Evolutionary conservation across 768 basidiomycete genomes (phyloP).

Genomic region (Gyrodon lividus): DNA sequence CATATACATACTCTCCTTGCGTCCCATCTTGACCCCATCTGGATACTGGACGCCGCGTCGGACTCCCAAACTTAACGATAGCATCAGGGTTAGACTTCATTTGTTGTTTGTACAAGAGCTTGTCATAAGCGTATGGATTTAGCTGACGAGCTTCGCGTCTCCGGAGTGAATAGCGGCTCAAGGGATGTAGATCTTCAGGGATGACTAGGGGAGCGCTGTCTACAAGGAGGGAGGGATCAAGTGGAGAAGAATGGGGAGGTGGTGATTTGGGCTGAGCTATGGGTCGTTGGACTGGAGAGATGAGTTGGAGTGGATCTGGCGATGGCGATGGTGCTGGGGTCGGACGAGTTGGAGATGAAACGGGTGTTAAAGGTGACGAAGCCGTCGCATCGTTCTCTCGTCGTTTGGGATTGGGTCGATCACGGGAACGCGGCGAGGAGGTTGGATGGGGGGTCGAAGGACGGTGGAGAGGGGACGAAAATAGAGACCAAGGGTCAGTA

Average conservation of each 20-base stretch:
- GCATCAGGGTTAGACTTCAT: slow-evolving; percentile 63
- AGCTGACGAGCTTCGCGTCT: slow-evolving; percentile 53
- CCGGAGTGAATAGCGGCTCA: slow-evolving; percentile 54
- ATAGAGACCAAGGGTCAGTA: slow-evolving; percentile 9
- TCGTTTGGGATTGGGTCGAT: slow-evolving; percentile 2
- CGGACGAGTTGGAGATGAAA: slow-evolving; percentile 14
- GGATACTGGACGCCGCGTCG: slow-evolving; percentile 28
- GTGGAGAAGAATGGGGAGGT: neutral
- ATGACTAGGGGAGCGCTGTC: slow-evolving; percentile 2
- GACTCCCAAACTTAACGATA: slow-evolving; percentile 51
- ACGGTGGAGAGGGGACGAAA: slow-evolving; percentile 13
- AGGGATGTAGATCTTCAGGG: slow-evolving; percentile 17
- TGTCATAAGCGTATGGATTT: slow-evolving; percentile 61
- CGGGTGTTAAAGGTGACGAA: slow-evolving; percentile 25
- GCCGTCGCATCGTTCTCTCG: neutral
- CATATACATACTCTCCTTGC: slow-evolving; percentile 30
- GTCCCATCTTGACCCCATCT: slow-evolving; percentile 29
- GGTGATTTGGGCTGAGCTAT: neutral
- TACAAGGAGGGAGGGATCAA: slow-evolving; percentile 5
- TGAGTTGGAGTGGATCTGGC: slow-evolving; percentile 23
- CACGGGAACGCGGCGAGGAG: slow-evolving; percentile 10
- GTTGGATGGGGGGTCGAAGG: slow-evolving; percentile 20
- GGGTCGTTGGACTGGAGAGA: slow-evolving; percentile 2
- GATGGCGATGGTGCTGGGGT: slow-evolving; percentile 13
- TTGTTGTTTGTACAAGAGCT: slow-evolving; percentile 47